Base-by-base conservation (phyloP, 106 monocot species). In the Dendrobium nobile region DNA sequence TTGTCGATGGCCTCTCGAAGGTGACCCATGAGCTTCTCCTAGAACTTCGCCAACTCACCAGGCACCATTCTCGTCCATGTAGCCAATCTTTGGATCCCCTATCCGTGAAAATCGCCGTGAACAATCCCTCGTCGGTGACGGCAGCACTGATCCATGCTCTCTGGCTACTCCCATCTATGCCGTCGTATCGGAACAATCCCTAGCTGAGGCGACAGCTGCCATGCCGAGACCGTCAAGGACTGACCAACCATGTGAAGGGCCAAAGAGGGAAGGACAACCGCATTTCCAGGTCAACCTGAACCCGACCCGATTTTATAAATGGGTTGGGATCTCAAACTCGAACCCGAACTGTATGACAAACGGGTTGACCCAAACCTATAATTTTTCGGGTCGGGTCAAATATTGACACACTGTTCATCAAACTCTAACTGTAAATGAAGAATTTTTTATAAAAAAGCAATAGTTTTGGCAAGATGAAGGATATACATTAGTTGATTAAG, bases 11-110 rank as follows among this genome's bases (percentile, higher is more conserved):
- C 85, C 54, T 85, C 83, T 7, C 73, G 80, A 58, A 78, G 85
- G 42, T 84, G 88, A 37, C 41, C 78, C 42, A 84, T 42, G 41
- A 84, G 86, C 84, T 75, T 84, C 55, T 70, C 79, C 47, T 59
- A 0, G 15, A 81, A 67, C 72, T 76, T 77, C 68, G 75, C 48
- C 31, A 80, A 61, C 43, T 42, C 28, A 0, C 28, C 0, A 28
- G 28, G 28, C 18, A 10, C 73, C 27, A 19, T 31, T 41, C 13
- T 73, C 73, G 7, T 40, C 41, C 5, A 18, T 18, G 16, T 18
- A 26, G 18, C 18, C 42, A 9, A 42, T 10, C 26, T 42, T 28
- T 5, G 73, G 73, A 42, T 17, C 73, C 15, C 70, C 70, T 4
- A 37, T 70, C 31, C 31, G 70, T 1, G 70, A 31, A 13, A 33